Base-by-base conservation (phyloP, 2,329 filamentous ascomycete species). In the Fusarium virguliforme region DNA sequence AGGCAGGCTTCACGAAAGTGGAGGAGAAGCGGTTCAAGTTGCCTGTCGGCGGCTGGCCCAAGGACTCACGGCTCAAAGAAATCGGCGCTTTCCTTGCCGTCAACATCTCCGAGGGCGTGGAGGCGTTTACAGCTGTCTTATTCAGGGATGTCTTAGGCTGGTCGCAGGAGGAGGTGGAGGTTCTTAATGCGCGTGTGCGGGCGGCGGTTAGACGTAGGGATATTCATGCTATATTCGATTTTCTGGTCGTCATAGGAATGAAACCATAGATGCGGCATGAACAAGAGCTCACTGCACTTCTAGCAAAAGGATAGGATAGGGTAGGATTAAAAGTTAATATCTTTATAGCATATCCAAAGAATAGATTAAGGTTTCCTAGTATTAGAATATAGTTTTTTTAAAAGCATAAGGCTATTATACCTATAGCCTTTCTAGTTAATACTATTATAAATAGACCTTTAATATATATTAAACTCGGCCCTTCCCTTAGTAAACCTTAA, bases 151-250 rank as follows among this genome's bases (percentile, higher is more conserved):
- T 83, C 0, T 59, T 83, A 55, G 81, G 80, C 3, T 79, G 81
- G 72, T 80, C 78, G 1, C 72, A 77, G 24, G 83, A 82, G n/a
- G 79, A 84, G 62, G 84, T 86, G 3, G 82, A 86, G 79, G 79
- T 83, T 28, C 69, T 79, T 12, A 78, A 78, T 6, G 57, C 62
- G 2, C 54, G 64, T 1, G 76, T 78, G 2, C 65, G 75, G n/a
- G 22, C 69, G 8, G 73, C 70, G 5, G 68, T 26, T 75, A 79
- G n/a, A 53, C 70, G 56, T 15, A 73, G 66, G 9, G 71, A n/a
- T n/a, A n/a, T 76, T 4, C 80, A 82, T 64, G 64, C 78, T 4
- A 67, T 79, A 32, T 78, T 78, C 34, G 76, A 80, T 40, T 74
- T 77, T 38, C 50, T 78, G 40, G 71, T 79, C 54, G 68, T 81